A percentile compares a stretch with the other conserved stretches of the same genome.
phyloP scores from a whole-genome alignment of 2,329 filamentous ascomycete species.

The Lachnellula hyalina region DNA sequence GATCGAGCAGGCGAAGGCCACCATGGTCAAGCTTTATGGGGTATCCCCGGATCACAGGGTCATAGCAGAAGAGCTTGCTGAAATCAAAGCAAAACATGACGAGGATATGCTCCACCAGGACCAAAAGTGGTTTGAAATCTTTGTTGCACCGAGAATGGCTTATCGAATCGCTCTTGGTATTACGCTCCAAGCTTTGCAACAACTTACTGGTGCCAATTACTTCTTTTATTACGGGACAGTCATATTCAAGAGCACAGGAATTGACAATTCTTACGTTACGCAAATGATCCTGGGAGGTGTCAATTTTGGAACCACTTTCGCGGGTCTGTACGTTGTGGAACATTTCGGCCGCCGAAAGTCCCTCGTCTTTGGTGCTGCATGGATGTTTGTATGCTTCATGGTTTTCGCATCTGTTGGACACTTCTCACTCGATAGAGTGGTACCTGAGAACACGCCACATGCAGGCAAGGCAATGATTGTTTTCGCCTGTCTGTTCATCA shows the following conservation, averaged over 20 bases:
- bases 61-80: slow-evolving; percentile 34
- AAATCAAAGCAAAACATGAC: slow-evolving; percentile 53
- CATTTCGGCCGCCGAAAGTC: slow-evolving; percentile 61
- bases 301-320: slow-evolving; percentile 48
- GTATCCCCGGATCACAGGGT: slow-evolving; percentile 41
- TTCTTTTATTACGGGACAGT: slow-evolving; percentile 57
- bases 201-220: slow-evolving; percentile 58
- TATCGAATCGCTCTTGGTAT: slow-evolving; percentile 62
- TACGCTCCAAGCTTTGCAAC: slow-evolving; percentile 59
- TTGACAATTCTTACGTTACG: slow-evolving; percentile 56
- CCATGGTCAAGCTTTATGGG: slow-evolving; percentile 47
- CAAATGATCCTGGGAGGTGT: slow-evolving; percentile 62
- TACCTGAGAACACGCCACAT: slow-evolving; percentile 38
- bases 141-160: slow-evolving; percentile 51
- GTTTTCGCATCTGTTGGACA: slow-evolving; percentile 15
- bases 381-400: slow-evolving; percentile 52
- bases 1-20: slow-evolving; percentile 43
- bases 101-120: slow-evolving; percentile 64
- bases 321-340: slow-evolving; percentile 57
- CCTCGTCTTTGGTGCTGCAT: slow-evolving; percentile 59
- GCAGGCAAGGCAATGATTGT: slow-evolving; percentile 64
- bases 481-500: slow-evolving; percentile 67
- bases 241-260: slow-evolving; percentile 57
- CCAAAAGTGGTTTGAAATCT: slow-evolving; percentile 52
- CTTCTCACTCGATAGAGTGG: slow-evolving; percentile 36